Evolutionary conservation across 768 basidiomycete genomes (phyloP).

Genomic region (Postia placenta): DNA sequence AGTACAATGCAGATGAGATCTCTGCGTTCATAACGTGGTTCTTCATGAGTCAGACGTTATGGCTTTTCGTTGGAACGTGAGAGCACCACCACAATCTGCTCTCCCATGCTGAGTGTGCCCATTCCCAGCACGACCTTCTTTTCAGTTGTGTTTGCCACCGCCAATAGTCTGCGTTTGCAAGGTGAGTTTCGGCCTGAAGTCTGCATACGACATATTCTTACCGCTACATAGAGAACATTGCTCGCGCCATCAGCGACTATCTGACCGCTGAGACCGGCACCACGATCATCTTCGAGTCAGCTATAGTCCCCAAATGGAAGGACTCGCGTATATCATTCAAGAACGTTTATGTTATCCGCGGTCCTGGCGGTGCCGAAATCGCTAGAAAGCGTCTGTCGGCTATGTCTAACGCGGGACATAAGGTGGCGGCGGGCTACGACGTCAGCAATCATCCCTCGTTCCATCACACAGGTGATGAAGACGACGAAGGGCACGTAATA

Average conservation of each 20-base stretch:
- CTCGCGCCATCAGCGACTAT: conserved; percentile 85
- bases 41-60: conserved; percentile 89
- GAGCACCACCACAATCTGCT: conserved; percentile 26
- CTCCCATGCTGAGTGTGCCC: neutral
- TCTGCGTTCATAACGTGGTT: conserved; percentile 97
- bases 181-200: conserved; percentile 37
- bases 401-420: conserved; percentile 31
- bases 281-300: conserved; percentile 93
- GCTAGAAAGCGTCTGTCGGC: conserved; percentile 6
- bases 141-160: conserved; percentile 83
- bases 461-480: conserved; percentile 54
- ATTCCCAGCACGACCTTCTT: conserved; percentile 82
- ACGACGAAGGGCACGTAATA: conserved; percentile 17
- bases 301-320: conserved; percentile 97
- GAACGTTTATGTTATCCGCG: conserved; percentile 89
- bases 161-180: conserved; percentile 84
- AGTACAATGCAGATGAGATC: conserved; percentile 94
- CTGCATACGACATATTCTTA: conserved; percentile 2
- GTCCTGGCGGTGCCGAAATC: conserved; percentile 35
- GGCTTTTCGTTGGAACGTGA: conserved; percentile 93
- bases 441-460: conserved; percentile 72
- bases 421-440: conserved; percentile 66
- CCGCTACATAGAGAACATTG: conserved; percentile 61
- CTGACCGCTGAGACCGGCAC: conserved; percentile 91
- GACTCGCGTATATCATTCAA: conserved; percentile 95